phyloP scores from a whole-genome alignment of 306 rosid species.

The Quercus alba region DNA sequence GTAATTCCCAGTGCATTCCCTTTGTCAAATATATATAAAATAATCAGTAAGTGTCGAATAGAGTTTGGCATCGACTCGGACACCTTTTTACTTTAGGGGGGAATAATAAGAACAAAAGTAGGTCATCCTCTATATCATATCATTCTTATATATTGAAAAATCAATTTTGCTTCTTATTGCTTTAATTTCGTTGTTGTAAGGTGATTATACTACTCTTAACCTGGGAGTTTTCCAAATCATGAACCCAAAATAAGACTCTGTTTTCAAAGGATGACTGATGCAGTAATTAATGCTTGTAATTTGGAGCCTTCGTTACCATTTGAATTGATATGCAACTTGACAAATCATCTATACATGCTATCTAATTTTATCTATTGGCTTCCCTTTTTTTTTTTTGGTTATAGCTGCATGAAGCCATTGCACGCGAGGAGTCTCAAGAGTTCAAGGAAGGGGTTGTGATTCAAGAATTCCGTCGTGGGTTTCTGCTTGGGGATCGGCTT shows the following conservation, averaged over 20 bases:
- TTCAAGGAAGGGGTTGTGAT: conserved; percentile 73
- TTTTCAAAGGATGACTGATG: background rate
- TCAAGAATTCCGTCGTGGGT: conserved; percentile 77
- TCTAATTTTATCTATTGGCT: conserved; percentile 5
- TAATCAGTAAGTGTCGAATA: too few relatives aligned
- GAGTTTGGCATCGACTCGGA: too few relatives aligned
- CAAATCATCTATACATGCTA: background rate
- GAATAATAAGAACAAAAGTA: background rate
- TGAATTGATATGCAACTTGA: conserved; percentile 1
- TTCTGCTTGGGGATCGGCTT: conserved; percentile 62
- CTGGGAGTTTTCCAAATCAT: background rate
- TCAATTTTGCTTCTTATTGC: background rate
- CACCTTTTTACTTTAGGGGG: too few relatives aligned
- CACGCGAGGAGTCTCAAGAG: conserved; percentile 73
- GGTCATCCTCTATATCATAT: background rate
- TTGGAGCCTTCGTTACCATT: background rate
- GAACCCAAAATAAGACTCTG: background rate
- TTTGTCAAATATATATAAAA: background rate
- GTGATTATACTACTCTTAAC: background rate
- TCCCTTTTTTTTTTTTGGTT: conserved; percentile 5
- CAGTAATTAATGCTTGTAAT: background rate
- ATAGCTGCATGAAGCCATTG: conserved; percentile 84
- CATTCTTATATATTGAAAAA: background rate
- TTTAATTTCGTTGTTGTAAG: background rate
- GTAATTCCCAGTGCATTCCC: background rate